Evolutionary conservation across 768 basidiomycete species (phyloP), one percentile per base, ranked within the genome.

Genomic region (Strobilomyces echinocephalus): DNA sequence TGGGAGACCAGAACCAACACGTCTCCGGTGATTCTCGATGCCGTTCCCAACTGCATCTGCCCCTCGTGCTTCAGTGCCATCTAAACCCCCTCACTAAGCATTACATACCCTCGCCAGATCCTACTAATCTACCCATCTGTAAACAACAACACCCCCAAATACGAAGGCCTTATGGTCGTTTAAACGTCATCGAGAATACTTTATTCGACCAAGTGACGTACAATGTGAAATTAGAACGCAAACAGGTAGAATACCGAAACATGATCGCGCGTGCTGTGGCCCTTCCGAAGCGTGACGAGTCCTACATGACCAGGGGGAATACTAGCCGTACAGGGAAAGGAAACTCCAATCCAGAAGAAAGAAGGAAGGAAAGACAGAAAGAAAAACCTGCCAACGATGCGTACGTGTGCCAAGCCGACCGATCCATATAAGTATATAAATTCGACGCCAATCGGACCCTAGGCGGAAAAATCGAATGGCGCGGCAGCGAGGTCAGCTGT

Each of bases 1-100:
- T 82, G 82, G 82, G 60, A 75, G 49, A 59, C 64, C 0, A 46
- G 28, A 9, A 55, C 77, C 1, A 53, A 60, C 12, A 26, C 63
- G 4, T 57, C 56, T n/a, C 56, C 58, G 20, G 62, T 66, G 11
- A 57, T 64, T 43, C 63, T 63, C 38, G 60, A 60, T 21, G 21
- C 31, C 1, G 20, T 72, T 21, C 69, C 72, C 10, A 55, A 66
- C 4, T 68, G 75, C 24, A 44, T 69, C 8, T 81, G 80, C 54
- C 79, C 79, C 6, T 50, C 64, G 7, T 81, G 80, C 48, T 50
- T 60, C 30, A 74, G 76, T 51, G 66, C 74, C 34, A 80, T 80
- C 46, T 80, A 65, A 63, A 31, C 8, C 16, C 9, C 18, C 6
- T 24, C 16, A 21, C 16, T 26, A 14, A 11, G 15, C 43, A 38